Evolutionary conservation across 78 protist genomes (phyloP), one percentile per base, ranked within the genome.

Genomic region (Dictyostelium intermedium): DNA sequence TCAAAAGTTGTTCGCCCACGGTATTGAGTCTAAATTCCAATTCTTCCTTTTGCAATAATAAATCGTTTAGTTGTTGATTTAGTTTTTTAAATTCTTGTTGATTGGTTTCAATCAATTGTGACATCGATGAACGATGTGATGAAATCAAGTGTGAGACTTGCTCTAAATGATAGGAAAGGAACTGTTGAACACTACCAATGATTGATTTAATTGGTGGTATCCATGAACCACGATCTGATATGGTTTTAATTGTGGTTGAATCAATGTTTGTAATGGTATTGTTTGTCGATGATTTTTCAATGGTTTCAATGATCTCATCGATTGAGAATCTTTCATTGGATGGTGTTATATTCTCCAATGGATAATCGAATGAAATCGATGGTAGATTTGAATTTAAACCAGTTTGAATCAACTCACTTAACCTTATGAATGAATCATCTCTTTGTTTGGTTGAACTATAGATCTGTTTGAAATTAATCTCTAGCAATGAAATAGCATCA

Each of bases 291-390:
- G 27, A 37, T 5, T 77, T 77, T 37, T 73, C 45, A 18, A 73
- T 35, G 1, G 45, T 27, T n/a, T 27, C 34, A 20, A 69, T 13
- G 1, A 89, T 30, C 34, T 43, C 41, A n/a, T 89, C 94, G 32
- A 80, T 69, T 45, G 47, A 66, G 16, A 89, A 61, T 50, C 94
- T 63, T 34, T 89, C 94, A 50, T 69, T 89, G 35, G 87, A 80
- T 13, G 94, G 94, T 70, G 94, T 89, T 30, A 89, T 50, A 89
- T 89, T 89, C n/a, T 89, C 94, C 3, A 89, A 30, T 37, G 94
- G 94, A 70, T 89, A 89, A n/a, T 89, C 87, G 50, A 89, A 34
- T 32, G 85, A 41, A 13, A 89, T 70, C 11, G 27, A 2, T 37
- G 94, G 94, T 70, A 39, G 30, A 69, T 80, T 89, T 32, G 72